A percentile compares a stretch with the other conserved stretches of the same genome.
phyloP scores from a whole-genome alignment of 495 filamentous ascomycete species.

The Parathielavia appendiculata region DNA sequence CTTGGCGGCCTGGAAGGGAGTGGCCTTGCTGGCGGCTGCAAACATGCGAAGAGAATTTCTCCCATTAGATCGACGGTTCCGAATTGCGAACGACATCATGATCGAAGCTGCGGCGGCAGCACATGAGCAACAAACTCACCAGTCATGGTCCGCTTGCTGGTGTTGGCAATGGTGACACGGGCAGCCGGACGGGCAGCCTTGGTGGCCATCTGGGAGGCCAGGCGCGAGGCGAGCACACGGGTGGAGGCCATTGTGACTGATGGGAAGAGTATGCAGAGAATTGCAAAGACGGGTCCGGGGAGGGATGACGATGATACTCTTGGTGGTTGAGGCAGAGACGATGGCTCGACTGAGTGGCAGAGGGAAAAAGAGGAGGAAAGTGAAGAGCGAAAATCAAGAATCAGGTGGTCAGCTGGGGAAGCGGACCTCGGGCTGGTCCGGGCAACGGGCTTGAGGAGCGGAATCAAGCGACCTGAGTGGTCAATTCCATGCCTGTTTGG shows the following conservation, averaged over 20 bases:
- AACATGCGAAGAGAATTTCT: neutral
- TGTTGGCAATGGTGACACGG: conserved; percentile 54
- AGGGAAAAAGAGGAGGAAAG: conserved; percentile 38
- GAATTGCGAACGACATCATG: neutral
- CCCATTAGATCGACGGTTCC: conserved; percentile 15
- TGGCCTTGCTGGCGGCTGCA: conserved; percentile 40
- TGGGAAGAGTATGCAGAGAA: conserved; percentile 36
- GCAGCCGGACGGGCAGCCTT: conserved; percentile 68
- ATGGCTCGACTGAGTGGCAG: conserved; percentile 37
- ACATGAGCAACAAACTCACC: conserved; percentile 37
- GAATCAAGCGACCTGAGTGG: conserved; percentile 27
- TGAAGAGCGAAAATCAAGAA: conserved; percentile 30
- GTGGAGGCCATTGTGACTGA: conserved; percentile 64
- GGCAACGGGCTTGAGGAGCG: conserved; percentile 32
- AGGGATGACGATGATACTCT: conserved; percentile 31
- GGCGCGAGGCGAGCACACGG: conserved; percentile 64
- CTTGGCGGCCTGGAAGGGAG: conserved; percentile 59
- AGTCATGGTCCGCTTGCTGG: conserved; percentile 64
- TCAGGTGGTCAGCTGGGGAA: conserved; percentile 33
- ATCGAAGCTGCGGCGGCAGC: neutral
- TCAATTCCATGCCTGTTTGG: conserved; percentile 29
- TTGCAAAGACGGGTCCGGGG: conserved; percentile 31
- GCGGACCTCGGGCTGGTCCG: conserved; percentile 36
- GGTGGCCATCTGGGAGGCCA: conserved; percentile 63
- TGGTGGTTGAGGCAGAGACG: conserved; percentile 25